Evolutionary conservation across 1,284 basidiomycete genomes (phyloP).

Genomic region (Cryptococcus sp.): DNA sequence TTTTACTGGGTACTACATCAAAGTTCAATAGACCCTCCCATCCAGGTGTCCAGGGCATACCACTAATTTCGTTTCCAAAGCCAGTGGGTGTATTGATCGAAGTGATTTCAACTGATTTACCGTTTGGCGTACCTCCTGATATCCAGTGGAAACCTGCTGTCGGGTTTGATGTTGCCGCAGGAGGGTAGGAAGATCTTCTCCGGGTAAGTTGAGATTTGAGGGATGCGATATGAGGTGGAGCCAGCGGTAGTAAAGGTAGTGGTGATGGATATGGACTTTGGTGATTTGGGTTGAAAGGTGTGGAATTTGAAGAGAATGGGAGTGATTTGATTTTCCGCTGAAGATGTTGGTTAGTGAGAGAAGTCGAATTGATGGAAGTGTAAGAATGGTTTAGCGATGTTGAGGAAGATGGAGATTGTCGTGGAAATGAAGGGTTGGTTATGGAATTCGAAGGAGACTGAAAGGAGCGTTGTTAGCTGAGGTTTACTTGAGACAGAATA

Average conservation of each 20-base stretch:
- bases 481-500: background rate
- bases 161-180: constrained; percentile 15
- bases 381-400: background rate
- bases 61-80: constrained; percentile 6
- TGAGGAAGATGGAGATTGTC: background rate
- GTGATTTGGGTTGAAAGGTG: too few relatives aligned
- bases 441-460: background rate
- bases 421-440: background rate
- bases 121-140: constrained; percentile 15
- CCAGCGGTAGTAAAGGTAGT: background rate
- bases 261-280: background rate
- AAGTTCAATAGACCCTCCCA: constrained; percentile 32
- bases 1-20: constrained; percentile 8
- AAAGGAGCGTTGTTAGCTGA: background rate
- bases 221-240: constrained; percentile 5
- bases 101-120: constrained; percentile 6
- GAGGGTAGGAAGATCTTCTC: constrained; percentile 31
- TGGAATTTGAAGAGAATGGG: too few relatives aligned
- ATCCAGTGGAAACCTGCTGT: constrained; percentile 18
- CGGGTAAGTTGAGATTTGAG: constrained; percentile 12
- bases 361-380: too few relatives aligned
- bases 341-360: too few relatives aligned
- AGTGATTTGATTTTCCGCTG: too few relatives aligned
- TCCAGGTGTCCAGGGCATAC: constrained; percentile 7
- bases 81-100: background rate